Evolutionary conservation across 2,329 filamentous ascomycete species (phyloP).

Genomic region (Aspergillus japonicus): DNA sequence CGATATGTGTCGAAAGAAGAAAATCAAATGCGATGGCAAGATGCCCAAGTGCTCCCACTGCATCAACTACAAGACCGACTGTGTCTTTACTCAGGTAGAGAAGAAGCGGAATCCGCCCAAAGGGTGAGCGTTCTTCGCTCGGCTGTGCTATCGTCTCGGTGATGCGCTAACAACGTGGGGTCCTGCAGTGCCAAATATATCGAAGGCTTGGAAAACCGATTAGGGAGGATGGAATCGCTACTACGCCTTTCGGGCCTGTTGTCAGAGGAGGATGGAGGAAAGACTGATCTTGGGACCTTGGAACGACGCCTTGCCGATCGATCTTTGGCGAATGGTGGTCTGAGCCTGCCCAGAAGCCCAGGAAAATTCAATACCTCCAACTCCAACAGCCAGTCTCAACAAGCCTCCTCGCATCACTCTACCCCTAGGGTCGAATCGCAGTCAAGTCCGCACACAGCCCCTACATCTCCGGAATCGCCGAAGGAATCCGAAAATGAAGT

Average conservation of each 20-base stretch:
- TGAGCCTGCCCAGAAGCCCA: constrained; percentile 37
- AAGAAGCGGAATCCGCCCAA: constrained; percentile 98
- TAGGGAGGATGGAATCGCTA: constrained; percentile 94
- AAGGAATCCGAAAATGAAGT: constrained; percentile 67
- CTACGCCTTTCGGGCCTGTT: constrained; percentile 82
- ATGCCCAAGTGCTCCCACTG: constrained; percentile 93
- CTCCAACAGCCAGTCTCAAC: constrained; percentile 30
- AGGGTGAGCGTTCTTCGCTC: constrained; percentile 60
- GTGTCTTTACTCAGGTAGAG: constrained; percentile 95
- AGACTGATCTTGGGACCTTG: constrained; percentile 81
- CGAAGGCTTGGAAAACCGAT: constrained; percentile 88
- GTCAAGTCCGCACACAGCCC: constrained; percentile 52
- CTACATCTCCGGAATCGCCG: constrained; percentile 54
- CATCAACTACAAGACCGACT: constrained; percentile 96
- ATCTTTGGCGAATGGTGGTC: constrained; percentile 30
- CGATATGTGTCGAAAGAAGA: constrained; percentile 91
- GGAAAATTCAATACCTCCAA: constrained; percentile 28
- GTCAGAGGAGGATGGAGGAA: constrained; percentile 78
- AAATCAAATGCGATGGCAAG: constrained; percentile 97
- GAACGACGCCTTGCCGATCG: constrained; percentile 70
- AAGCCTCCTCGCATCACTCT: constrained; percentile 41
- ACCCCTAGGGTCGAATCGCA: constrained; percentile 49
- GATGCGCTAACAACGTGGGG: constrained; percentile 17
- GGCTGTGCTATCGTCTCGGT: constrained; percentile 43
- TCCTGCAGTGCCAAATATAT: constrained; percentile 84